These are phyloP conservation scores for Fusarium redolens DNA, from an alignment of 2,329 filamentous ascomycete genomes.

Conservation along the genomic window DNA sequence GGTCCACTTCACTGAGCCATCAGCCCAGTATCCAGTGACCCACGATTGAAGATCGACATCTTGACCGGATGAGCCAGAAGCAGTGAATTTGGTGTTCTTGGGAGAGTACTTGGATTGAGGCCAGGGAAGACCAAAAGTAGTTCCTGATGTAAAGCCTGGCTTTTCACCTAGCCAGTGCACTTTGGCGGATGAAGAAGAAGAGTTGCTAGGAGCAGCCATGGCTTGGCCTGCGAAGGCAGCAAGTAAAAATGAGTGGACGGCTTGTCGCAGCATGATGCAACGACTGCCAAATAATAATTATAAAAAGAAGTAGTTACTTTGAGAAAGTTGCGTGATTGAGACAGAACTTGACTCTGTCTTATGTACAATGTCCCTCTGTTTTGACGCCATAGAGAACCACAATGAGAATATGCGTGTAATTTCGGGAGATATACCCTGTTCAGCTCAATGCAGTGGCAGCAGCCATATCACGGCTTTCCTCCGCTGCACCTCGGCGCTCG, in stretches of 20 bases:
- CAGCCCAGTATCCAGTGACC: slow-evolving; percentile 69
- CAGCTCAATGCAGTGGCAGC: background rate
- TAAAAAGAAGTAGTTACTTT: background rate
- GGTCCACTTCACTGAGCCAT: slow-evolving; percentile 71
- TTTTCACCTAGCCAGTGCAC: slow-evolving; percentile 56
- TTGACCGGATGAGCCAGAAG: slow-evolving; percentile 39
- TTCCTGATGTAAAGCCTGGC: slow-evolving; percentile 50
- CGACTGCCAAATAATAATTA: slow-evolving; percentile 18
- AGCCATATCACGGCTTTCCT: slow-evolving; percentile 1
- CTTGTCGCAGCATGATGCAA: slow-evolving; percentile 33
- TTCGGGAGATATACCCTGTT: slow-evolving; percentile 32
- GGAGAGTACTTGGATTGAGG: slow-evolving; percentile 53
- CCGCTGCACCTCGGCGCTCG: slow-evolving; percentile 26
- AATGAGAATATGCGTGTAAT: slow-evolving; percentile 36
- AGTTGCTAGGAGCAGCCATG: slow-evolving; percentile 29
- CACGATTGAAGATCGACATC: slow-evolving; percentile 58
- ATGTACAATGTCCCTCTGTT: background rate
- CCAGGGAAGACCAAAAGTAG: slow-evolving; percentile 60
- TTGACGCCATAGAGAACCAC: slow-evolving; percentile 31
- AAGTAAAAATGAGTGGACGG: slow-evolving; percentile 37
- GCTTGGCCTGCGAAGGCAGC: slow-evolving; percentile 24
- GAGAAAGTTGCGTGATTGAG: background rate
- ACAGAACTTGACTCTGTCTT: background rate
- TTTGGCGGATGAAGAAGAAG: slow-evolving; percentile 35
- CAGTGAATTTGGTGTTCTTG: slow-evolving; percentile 52